Conservation (phyloP, 164 flowering plant genomes). For the Cinnamomum chago region DNA sequence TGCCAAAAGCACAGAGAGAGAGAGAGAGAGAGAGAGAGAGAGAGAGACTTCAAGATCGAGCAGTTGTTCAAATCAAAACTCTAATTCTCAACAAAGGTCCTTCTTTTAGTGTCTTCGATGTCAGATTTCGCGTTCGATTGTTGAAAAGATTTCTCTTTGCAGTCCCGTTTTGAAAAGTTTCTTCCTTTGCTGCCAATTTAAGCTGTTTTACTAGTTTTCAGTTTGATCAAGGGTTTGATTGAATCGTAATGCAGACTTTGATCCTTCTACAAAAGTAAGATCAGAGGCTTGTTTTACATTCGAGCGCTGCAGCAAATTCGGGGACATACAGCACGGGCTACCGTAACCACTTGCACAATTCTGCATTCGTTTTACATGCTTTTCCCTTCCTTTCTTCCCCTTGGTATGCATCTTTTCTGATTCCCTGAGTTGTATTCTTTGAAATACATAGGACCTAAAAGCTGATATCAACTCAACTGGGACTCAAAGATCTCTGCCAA, state of each 20-base stretch:
- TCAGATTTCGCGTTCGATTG: not conserved
- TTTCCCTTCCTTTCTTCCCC: too few relatives aligned
- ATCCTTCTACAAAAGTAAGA: constrained; percentile 10
- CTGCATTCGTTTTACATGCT: not conserved
- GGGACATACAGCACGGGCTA: constrained; percentile 47
- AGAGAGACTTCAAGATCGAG: constrained; percentile 3
- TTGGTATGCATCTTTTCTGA: not conserved
- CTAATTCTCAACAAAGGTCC: not conserved
- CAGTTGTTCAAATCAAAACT: not conserved
- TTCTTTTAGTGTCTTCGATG: not conserved
- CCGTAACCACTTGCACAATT: constrained; percentile 33
- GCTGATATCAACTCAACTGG: constrained; percentile 56
- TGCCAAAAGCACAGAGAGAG: not conserved
- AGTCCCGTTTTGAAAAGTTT: not conserved
- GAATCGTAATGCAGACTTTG: constrained; percentile 19
- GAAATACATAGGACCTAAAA: constrained; percentile 56
- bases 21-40: not conserved
- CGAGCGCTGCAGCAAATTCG: constrained; percentile 43
- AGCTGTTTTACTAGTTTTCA: not conserved
- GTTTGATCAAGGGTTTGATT: constrained; percentile 15
- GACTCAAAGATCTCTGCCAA: constrained; percentile 59
- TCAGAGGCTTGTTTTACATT: constrained; percentile 8
- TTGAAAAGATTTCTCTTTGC: not conserved
- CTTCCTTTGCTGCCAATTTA: not conserved
- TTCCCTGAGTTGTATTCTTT: not conserved